Evolutionary conservation across 2,329 filamentous ascomycete genomes (phyloP).

Genomic region (Blastomyces percursus): DNA sequence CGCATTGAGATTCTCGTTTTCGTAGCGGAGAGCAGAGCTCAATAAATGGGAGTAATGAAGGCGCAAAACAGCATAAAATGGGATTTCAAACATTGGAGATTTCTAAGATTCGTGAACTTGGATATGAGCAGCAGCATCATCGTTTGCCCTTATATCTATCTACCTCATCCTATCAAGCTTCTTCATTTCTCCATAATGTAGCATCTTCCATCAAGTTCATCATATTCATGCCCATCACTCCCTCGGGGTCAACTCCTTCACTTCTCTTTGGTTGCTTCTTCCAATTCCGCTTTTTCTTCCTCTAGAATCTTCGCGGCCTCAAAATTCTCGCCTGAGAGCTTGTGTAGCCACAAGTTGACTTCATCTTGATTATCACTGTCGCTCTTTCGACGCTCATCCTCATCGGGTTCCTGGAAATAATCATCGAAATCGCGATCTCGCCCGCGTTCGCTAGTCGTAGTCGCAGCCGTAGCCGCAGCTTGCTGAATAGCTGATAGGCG

Average conservation of each 20-base stretch:
- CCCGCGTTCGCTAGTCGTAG: neutral
- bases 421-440: neutral
- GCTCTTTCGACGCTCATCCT: slow-evolving; percentile 5
- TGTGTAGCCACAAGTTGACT: neutral
- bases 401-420: neutral
- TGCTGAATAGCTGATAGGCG: slow-evolving; percentile 27
- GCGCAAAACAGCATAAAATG: neutral
- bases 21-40: neutral
- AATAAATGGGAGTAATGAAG: neutral
- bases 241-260: neutral
- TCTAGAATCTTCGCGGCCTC: slow-evolving; percentile 6
- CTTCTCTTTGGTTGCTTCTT: too few species aligned
- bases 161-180: too few species aligned
- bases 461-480: neutral
- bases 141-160: too few species aligned
- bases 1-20: neutral
- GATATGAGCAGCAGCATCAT: neutral
- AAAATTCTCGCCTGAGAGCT: neutral
- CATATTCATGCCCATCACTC: too few species aligned
- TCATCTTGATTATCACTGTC: neutral
- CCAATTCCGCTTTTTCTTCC: slow-evolving; percentile 3
- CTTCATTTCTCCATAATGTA: too few species aligned
- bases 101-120: neutral
- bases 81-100: neutral
- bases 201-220: too few species aligned